phyloP scores from a whole-genome alignment of 495 filamentous ascomycete genomes.

The Stereocaulon alpinum region DNA sequence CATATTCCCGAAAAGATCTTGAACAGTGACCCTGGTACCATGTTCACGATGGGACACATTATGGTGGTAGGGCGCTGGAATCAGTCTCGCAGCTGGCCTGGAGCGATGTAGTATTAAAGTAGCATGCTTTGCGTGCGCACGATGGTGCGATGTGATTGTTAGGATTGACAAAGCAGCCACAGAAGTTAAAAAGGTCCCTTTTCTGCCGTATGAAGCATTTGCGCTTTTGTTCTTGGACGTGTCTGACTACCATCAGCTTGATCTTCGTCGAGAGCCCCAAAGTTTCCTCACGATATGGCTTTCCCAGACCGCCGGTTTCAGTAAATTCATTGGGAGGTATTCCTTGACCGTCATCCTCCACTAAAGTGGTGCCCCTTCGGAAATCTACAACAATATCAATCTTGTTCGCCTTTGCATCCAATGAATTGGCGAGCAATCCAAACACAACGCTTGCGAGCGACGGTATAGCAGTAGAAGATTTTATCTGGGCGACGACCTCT shows the following conservation, averaged over 20 bases:
- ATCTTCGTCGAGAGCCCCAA: background rate
- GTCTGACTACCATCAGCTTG: slow-evolving; percentile 35
- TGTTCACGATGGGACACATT: slow-evolving; percentile 45
- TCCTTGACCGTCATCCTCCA: slow-evolving; percentile 83
- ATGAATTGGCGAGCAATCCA: slow-evolving; percentile 73
- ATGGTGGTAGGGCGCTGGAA: slow-evolving; percentile 53
- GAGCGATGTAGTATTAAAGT: slow-evolving; percentile 63
- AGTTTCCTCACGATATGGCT: slow-evolving; percentile 52
- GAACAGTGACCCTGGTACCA: slow-evolving; percentile 71
- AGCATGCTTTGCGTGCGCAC: slow-evolving; percentile 51
- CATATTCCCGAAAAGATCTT: slow-evolving; percentile 90
- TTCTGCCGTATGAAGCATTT: slow-evolving; percentile 49
- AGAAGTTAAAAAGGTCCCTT: slow-evolving; percentile 70
- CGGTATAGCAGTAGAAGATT: slow-evolving; percentile 70
- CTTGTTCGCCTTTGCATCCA: slow-evolving; percentile 69
- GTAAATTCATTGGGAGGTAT: slow-evolving; percentile 64
- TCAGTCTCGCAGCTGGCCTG: slow-evolving; percentile 53
- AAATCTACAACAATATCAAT: slow-evolving; percentile 68
- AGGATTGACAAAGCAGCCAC: slow-evolving; percentile 67
- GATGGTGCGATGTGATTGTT: slow-evolving; percentile 68
- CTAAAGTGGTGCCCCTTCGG: slow-evolving; percentile 60
- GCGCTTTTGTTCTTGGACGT: slow-evolving; percentile 59
- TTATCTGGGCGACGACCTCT: slow-evolving; percentile 74
- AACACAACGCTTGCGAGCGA: slow-evolving; percentile 61
- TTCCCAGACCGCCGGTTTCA: slow-evolving; percentile 61